phyloP scores from a whole-genome alignment of 192 early-diverging fungal species.

The Gamsiella multidivaricata region DNA sequence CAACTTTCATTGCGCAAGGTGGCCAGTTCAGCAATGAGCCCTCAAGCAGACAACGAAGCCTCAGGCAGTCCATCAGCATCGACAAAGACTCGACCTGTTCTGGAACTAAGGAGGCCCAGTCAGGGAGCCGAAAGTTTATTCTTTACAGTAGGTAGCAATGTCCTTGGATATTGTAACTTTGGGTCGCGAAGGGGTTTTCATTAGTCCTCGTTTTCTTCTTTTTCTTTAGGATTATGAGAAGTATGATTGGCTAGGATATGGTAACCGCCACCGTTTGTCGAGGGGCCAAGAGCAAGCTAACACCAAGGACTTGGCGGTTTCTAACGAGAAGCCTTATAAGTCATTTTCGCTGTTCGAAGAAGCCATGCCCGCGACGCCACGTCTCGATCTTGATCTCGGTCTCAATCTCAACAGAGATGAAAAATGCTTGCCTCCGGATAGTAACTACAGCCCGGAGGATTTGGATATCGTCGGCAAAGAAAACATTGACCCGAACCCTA shows the following conservation, averaged over 20 bases:
- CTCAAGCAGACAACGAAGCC: not conserved
- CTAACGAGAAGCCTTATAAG: not conserved
- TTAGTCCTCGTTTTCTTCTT: too few relatives aligned
- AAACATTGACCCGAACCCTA: too few relatives aligned
- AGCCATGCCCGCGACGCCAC: not conserved
- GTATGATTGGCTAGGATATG: slow-evolving; percentile 17
- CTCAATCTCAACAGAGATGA: not conserved
- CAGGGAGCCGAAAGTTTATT: slow-evolving; percentile 24
- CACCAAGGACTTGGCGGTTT: not conserved
- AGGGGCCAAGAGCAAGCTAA: not conserved
- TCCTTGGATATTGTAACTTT: not conserved
- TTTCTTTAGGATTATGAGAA: slow-evolving; percentile 39
- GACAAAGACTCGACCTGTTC: not conserved
- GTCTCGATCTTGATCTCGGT: too few relatives aligned
- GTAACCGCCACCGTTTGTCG: not conserved
- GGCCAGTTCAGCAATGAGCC: not conserved
- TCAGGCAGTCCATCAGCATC: not conserved
- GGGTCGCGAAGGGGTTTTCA: not conserved
- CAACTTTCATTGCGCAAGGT: not conserved
- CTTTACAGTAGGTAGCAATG: slow-evolving; percentile 15
- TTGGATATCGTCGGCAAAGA: too few relatives aligned
- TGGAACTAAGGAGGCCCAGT: not conserved
- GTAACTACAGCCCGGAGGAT: too few relatives aligned
- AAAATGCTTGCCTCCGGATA: too few relatives aligned
- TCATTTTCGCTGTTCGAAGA: not conserved